Base-by-base conservation (phyloP, 768 basidiomycete species). In the Psilocybe tampanensis region DNA sequence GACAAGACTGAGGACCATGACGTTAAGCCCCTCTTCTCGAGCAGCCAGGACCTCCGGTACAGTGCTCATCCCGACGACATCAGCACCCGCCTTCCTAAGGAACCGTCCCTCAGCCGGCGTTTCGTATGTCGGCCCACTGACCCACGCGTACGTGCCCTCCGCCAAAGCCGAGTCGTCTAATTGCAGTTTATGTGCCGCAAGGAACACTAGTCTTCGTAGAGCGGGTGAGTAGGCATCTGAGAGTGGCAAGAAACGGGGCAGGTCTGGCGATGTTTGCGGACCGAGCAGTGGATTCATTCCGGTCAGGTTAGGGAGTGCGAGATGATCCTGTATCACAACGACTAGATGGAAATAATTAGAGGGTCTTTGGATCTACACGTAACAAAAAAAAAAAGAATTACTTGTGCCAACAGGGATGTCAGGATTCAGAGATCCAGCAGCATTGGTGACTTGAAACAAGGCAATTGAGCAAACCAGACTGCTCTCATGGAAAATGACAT, bases 61-160 rank as follows among this genome's bases (percentile, higher is more conserved):
- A 0, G 94, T 95, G 62, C 90, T 93, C 94, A 95, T 95, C 1
- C 94, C 94, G 1, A 95, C 94, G n/a, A 94, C 89, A 63, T 93
- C 92, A 1, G 89, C 94, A 2, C 94, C 94, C 0, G 84, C 85
- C 8, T 74, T 72, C 15, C 89, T 75, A 39, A 95, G 74, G 72
- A 94, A 86, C 47, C 86, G 77, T 29, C 92, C 94, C 64, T 96
- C 94, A 0, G 92, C 93, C 2, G 89, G 86, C 0, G 90, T 92
- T 73, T 95, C 94, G 67, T 95, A 95, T 8, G 92, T 90, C 13
- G 94, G 94, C 0, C 94, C 94, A 26, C 86, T 82, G 44, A 95
- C 94, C 90, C 92, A 95, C 1, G 92, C 92, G 63, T 95, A 95
- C 2, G 82, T 85, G 0, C 94, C 94, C 68, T 95, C 94, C 2